Conservation (phyloP, 1,139 yeast species). For the Cylindricascospora bacillispora region DNA sequence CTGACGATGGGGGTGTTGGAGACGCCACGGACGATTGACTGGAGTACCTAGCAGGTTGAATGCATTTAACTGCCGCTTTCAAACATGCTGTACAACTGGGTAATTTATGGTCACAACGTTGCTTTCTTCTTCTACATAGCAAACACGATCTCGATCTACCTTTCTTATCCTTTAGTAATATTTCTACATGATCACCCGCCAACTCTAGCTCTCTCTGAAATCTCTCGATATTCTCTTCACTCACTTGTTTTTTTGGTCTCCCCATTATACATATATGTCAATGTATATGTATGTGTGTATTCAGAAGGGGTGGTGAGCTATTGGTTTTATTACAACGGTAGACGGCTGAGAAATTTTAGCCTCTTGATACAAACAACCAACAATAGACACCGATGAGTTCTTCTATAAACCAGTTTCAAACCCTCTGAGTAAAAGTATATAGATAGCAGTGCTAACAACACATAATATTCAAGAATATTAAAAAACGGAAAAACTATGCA, state of each 20-base stretch:
- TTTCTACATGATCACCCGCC: slow-evolving; percentile 22
- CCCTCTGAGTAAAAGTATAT: too few species aligned
- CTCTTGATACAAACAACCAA: slow-evolving; percentile 1
- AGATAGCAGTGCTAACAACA: too few species aligned
- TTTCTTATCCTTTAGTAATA: slow-evolving; percentile 28
- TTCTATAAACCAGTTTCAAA: too few species aligned
- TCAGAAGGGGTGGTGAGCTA: slow-evolving; percentile 3
- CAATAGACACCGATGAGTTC: too few species aligned
- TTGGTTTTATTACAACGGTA: neutral
- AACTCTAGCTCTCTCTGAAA: slow-evolving; percentile 24
- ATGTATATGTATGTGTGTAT: neutral
- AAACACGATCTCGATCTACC: slow-evolving; percentile 41
- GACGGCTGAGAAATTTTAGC: neutral
- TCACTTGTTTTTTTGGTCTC: slow-evolving; percentile 25
- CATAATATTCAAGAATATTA: too few species aligned
- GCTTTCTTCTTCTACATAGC: slow-evolving; percentile 40
- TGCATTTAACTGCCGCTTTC: slow-evolving; percentile 43
- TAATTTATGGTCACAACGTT: slow-evolving; percentile 45
- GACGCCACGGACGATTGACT: neutral
- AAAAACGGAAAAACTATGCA: too few species aligned
- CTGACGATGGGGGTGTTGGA: neutral
- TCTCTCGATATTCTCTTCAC: slow-evolving; percentile 23
- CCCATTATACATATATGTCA: too few species aligned
- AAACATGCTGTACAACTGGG: slow-evolving; percentile 52
- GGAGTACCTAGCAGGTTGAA: slow-evolving; percentile 45